Evolutionary conservation across 2,329 filamentous ascomycete genomes (phyloP).

Genomic region (Aspergillus hiratsukae): DNA sequence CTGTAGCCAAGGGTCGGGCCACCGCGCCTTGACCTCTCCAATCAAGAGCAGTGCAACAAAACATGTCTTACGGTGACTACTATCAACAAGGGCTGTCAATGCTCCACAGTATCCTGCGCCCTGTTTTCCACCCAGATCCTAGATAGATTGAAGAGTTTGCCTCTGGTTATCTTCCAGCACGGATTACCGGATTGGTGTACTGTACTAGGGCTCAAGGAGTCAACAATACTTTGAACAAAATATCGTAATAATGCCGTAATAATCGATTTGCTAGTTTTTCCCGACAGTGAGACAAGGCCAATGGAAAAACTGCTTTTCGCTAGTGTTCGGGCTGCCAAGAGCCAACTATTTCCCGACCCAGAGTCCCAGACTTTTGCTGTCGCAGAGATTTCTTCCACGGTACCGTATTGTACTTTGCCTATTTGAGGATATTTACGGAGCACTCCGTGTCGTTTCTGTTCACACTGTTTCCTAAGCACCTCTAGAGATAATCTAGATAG

Average conservation of each 20-base stretch:
- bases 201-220: neutral
- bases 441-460: neutral
- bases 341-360: neutral
- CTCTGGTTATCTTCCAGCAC: neutral
- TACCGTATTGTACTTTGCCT: neutral
- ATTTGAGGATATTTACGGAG: neutral
- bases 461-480: neutral
- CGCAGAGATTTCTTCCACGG: neutral
- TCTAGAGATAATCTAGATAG: too few relatives aligned
- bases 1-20: neutral
- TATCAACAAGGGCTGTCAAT: neutral
- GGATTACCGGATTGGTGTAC: neutral
- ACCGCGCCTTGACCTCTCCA: neutral
- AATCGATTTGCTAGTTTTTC: neutral
- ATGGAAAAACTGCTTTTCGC: neutral
- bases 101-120: neutral
- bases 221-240: too few relatives aligned
- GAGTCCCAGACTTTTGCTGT: neutral
- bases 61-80: neutral
- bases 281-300: neutral
- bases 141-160: too few relatives aligned
- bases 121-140: too few relatives aligned
- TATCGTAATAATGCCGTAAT: too few relatives aligned
- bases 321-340: neutral
- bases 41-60: neutral